Evolutionary conservation across 73 alveolate species (phyloP).

Genomic region (Symbiodinium natans): DNA sequence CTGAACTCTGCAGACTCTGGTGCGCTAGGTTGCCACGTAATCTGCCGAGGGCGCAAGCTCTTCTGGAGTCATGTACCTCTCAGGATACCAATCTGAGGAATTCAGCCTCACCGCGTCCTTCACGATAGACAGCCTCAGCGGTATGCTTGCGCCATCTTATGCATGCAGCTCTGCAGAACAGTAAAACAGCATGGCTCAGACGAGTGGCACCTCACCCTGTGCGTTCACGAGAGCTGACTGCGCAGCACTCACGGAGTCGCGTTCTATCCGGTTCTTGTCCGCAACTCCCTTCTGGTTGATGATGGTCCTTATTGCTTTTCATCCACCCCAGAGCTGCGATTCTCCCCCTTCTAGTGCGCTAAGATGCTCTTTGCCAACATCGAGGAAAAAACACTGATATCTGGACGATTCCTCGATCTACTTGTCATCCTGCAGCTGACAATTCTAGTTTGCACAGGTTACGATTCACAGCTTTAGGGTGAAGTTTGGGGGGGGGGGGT

Average conservation of each 20-base stretch:
- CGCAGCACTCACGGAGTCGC: slow-evolving; percentile 70
- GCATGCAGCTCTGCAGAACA: neutral
- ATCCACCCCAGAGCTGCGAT: too few relatives aligned
- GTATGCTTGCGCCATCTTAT: neutral
- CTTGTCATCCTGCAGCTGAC: too few relatives aligned
- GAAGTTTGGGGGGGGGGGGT: too few relatives aligned
- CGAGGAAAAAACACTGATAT: too few relatives aligned
- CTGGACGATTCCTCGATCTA: too few relatives aligned
- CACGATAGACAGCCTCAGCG: slow-evolving; percentile 38
- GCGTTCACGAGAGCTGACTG: slow-evolving; percentile 77
- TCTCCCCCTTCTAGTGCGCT: too few relatives aligned
- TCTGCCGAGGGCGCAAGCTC: slow-evolving; percentile 22
- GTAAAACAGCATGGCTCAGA: neutral
- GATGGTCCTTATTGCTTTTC: slow-evolving; percentile 41
- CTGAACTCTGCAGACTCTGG: neutral
- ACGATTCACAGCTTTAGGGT: too few relatives aligned
- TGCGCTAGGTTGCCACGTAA: neutral
- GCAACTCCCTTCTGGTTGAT: slow-evolving; percentile 81
- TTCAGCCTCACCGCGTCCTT: slow-evolving; percentile 42
- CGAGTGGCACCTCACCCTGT: slow-evolving; percentile 73
- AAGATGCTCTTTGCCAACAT: too few relatives aligned
- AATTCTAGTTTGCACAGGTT: too few relatives aligned
- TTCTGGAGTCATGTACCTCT: slow-evolving; percentile 16
- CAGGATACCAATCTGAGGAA: slow-evolving; percentile 22
- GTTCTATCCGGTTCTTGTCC: slow-evolving; percentile 76